Evolutionary conservation across 306 rosid species (phyloP).

Genomic region (Hippophae gyantsensis): DNA sequence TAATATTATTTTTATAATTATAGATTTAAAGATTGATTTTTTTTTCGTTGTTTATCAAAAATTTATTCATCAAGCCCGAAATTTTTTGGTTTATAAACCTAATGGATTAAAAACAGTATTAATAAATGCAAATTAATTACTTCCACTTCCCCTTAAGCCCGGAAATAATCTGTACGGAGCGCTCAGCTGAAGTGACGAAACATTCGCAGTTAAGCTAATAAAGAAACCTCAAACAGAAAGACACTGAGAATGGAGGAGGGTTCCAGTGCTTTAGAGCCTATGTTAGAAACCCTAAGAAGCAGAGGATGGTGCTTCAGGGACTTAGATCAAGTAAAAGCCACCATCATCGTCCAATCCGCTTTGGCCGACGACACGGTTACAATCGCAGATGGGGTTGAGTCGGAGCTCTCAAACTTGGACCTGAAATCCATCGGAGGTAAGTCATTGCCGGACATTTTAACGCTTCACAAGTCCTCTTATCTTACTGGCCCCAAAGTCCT

Average conservation of each 20-base stretch:
- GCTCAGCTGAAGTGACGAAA: too few species aligned
- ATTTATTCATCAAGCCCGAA: too few species aligned
- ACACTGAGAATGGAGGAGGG: conserved; percentile 23
- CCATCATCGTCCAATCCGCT: conserved; percentile 38
- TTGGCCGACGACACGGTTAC: conserved; percentile 37
- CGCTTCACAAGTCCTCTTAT: conserved; percentile 42
- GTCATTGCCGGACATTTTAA: conserved; percentile 53
- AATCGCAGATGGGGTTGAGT: conserved; percentile 36
- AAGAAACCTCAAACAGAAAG: neutral
- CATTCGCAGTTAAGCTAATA: neutral
- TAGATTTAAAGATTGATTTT: too few species aligned
- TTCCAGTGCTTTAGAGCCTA: conserved; percentile 13
- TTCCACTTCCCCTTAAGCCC: too few species aligned
- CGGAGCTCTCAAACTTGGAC: conserved; percentile 65
- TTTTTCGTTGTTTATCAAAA: too few species aligned
- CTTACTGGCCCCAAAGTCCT: conserved; percentile 68
- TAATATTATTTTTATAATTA: too few species aligned
- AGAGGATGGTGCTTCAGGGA: conserved; percentile 67
- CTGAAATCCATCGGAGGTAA: conserved; percentile 51
- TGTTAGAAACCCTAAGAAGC: conserved; percentile 37
- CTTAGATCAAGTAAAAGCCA: conserved; percentile 35
- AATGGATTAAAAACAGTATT: too few species aligned
- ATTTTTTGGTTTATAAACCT: too few species aligned
- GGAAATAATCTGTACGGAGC: too few species aligned
- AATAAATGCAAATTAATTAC: too few species aligned